Percentiles rank a stretch among this genome's conserved stretches.
Evolutionary conservation across 2,329 filamentous ascomycete species (phyloP).

Genomic region (Venturia aucupariae): DNA sequence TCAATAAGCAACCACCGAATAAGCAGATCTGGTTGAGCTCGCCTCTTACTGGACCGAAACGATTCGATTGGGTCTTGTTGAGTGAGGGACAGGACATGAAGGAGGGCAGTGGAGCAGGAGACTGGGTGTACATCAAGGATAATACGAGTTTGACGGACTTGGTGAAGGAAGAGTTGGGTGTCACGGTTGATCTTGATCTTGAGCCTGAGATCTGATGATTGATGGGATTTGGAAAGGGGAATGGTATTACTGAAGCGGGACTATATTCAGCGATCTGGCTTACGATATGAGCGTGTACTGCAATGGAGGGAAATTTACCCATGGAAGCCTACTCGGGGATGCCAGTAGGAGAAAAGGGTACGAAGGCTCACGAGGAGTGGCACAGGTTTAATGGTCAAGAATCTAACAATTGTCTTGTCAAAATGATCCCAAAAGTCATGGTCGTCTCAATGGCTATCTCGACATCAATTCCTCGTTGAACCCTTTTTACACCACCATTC

Average conservation of each 20-base stretch:
- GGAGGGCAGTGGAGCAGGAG: constrained; percentile 61
- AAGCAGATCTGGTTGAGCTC: constrained; percentile 96
- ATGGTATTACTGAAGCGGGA: too few relatives aligned
- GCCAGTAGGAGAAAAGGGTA: not conserved
- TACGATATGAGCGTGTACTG: not conserved
- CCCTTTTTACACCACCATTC: too few relatives aligned
- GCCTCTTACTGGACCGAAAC: constrained; percentile 82
- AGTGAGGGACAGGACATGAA: constrained; percentile 70
- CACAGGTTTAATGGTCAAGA: too few relatives aligned
- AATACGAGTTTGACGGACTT: constrained; percentile 65
- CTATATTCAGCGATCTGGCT: not conserved
- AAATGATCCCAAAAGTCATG: too few relatives aligned
- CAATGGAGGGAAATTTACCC: not conserved
- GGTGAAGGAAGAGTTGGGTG: constrained; percentile 59
- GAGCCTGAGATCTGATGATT: not conserved
- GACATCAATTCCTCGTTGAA: too few relatives aligned
- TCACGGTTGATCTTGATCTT: constrained; percentile 6
- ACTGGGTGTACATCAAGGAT: constrained; percentile 85
- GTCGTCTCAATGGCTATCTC: too few relatives aligned
- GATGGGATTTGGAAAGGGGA: not conserved
- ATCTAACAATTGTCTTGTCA: too few relatives aligned
- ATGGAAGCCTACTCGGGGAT: not conserved
- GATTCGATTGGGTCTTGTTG: constrained; percentile 77
- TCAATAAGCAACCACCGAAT: constrained; percentile 98
- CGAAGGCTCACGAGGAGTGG: not conserved